phyloP scores from a whole-genome alignment of 1,284 basidiomycete species.

The Sporisorium scitamineum region DNA sequence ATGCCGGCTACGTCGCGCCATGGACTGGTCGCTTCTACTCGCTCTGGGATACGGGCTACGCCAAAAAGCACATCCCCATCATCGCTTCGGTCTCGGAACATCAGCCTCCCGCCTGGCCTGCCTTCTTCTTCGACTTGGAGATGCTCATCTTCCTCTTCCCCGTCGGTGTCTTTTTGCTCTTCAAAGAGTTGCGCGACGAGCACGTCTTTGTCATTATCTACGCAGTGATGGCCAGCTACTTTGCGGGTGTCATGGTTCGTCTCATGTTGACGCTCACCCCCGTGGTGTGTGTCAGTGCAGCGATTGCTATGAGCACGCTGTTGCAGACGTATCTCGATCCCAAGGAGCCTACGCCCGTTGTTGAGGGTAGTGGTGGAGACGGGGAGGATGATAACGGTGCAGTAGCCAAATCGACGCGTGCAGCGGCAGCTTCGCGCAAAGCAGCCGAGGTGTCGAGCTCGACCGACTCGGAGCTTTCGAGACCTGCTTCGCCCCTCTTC shows the following conservation, averaged over 20 bases:
- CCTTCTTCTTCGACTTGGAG: constrained; percentile 99
- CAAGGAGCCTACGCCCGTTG: constrained; percentile 72
- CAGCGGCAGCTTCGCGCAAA: constrained; percentile 50
- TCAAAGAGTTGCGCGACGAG: constrained; percentile 93
- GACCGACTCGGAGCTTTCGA: constrained; percentile 19
- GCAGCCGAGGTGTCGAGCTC: constrained; percentile 39
- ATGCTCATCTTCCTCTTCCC: constrained; percentile 98
- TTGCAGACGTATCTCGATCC: constrained; percentile 89
- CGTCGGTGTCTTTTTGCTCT: constrained; percentile 92
- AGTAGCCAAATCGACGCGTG: constrained; percentile 68
- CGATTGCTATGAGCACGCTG: constrained; percentile 88
- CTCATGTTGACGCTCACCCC: constrained; percentile 92
- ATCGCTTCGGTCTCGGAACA: constrained; percentile 99
- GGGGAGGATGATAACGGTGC: constrained; percentile 62
- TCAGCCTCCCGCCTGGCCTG: constrained; percentile 99
- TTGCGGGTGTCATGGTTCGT: constrained; percentile 99
- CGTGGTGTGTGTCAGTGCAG: constrained; percentile 89
- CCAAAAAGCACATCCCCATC: constrained; percentile 96
- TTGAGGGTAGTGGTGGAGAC: constrained; percentile 58
- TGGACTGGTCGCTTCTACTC: constrained; percentile 99
- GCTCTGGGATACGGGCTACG: constrained; percentile 98
- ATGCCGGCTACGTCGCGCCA: constrained; percentile 94
- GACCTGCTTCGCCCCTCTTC: constrained; percentile 34
- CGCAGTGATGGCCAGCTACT: constrained; percentile 94
- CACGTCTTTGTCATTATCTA: constrained; percentile 99